phyloP scores from a whole-genome alignment of 1,139 yeast species.

The Wickerhamomyces sp. region DNA sequence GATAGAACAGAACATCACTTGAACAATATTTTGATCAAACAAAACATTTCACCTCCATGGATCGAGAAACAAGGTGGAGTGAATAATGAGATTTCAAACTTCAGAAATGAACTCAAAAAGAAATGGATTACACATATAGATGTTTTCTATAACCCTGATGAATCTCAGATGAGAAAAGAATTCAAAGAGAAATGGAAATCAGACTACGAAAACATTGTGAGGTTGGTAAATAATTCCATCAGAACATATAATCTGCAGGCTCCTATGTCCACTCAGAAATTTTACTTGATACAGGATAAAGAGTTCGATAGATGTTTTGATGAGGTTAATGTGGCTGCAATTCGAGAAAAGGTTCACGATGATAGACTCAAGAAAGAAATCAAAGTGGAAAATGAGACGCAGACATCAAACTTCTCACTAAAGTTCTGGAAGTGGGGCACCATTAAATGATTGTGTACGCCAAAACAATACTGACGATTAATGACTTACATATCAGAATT shows the following conservation, averaged over 20 bases:
- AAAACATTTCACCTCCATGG: constrained; percentile 86
- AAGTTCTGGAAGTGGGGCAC: constrained; percentile 11
- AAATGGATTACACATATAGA: constrained; percentile 32
- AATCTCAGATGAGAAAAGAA: constrained; percentile 13
- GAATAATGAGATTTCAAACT: constrained; percentile 38
- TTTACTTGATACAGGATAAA: constrained; percentile 47
- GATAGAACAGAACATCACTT: constrained; percentile 64
- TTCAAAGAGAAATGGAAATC: constrained; percentile 10
- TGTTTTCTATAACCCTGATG: constrained; percentile 15
- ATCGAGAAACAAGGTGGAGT: constrained; percentile 71
- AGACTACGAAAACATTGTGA: constrained; percentile 30
- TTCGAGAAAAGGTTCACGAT: constrained; percentile 1
- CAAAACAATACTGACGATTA: background rate
- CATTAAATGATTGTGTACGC: background rate
- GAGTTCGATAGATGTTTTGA: constrained; percentile 44
- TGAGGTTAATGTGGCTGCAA: constrained; percentile 23
- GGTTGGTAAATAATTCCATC: constrained; percentile 50
- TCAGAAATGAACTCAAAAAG: constrained; percentile 40
- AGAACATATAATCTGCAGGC: constrained; percentile 78
- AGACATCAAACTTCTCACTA: background rate
- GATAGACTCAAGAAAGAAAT: constrained; percentile 3
- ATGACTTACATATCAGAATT: background rate
- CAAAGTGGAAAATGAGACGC: background rate
- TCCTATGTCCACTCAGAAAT: constrained; percentile 68
- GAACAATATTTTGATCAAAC: constrained; percentile 66